Evolutionary conservation across 371 early-diverging fungal species (phyloP), one percentile per base, ranked within the genome.

Genomic region (Mortierella sp.): DNA sequence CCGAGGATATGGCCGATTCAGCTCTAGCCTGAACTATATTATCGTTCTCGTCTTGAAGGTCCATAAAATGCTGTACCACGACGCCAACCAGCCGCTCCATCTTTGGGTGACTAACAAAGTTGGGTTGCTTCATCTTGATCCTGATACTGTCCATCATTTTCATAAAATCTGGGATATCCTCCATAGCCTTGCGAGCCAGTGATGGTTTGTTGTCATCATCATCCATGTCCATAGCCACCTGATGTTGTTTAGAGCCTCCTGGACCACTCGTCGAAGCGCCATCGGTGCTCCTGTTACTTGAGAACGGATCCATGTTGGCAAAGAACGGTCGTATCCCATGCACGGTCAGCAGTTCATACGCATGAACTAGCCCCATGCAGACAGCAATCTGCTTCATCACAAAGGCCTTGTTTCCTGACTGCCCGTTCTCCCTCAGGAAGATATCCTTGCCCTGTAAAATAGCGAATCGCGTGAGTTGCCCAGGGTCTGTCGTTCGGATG

Each of bases 71-170:
- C n/a, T 82, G 70, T 3, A 88, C 61, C 0, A 96, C 81, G 1
- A 90, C 70, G 5, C 83, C 65, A 2, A 90, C 76, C n/a, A 96
- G 72, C 13, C 81, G 62, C 41, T 89, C 90, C 28, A 95, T 67
- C 74, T 97, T 97, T 13, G 96, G 95, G 79, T 97, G 97, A 9
- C 93, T 89, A 8, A 87, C 54, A 63, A 90, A 91, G 5, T 67
- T 78, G 0, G 88, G 83, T 6, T 71, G 67, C 5, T 64, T 71
- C 43, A 84, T 66, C 61, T 76, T 54, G 13, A 18, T 24, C 24
- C 76, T 59, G 12, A 89, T 62, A 14, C 60, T 61, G 16, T 63
- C 60, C 67, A 89, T 67, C 61, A 89, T 50, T 18, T 57, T 31
- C 26, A 49, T 45, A 58, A 88, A 84, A 2, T 74, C 81, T 1